Base-by-base conservation (phyloP, 2,329 filamentous ascomycete genomes). In the Sporothrix pallida region DNA sequence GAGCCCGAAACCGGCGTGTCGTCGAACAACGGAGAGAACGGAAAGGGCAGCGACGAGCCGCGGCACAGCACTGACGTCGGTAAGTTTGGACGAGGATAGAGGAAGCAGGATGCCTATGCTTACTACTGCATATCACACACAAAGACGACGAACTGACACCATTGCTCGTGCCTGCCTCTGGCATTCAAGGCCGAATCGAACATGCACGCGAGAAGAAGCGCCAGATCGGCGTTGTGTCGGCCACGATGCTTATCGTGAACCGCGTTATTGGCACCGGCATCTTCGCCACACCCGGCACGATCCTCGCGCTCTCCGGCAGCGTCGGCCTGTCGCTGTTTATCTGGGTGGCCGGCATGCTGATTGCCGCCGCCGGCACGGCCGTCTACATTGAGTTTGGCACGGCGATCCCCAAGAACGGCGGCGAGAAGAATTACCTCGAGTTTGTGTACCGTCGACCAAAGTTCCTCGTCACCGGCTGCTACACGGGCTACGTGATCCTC, bases 371-470 rank as follows among this genome's bases (percentile, higher is more conserved):
- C 12, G 90, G 90, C 73, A 88, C 89, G 71, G 86, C 87, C n/a
- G 88, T 91, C 23, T 91, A 90, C 76, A 83, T 92, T 73, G 90
- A 92, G 79, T 90, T 89, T 74, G 90, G 90, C 31, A 91, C 89
- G 0, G 89, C 87, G 0, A 86, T 92, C 62, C 90, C 90, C 60
- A 85, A 86, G 69, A 91, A 90, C 78, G 89, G 89, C 56, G 89
- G 89, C 20, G 88, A 91, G 80, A 90, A 91, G 82, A 90, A 90
- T 80, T 91, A 91, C 78, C 88, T 91, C 76, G 89, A 91, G 78
- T 90, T 84, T 79, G 87, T 90, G 70, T 91, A 86, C 82, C 85
- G 87, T 50, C 86, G 83, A 76, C 90, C 90, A 1, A 85, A 83
- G 77, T 91, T 91, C 78, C 84, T 92, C 9, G 85, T 84, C 63